Conservation (phyloP, 2,329 filamentous ascomycete genomes). For the Domatiomyces catenatus region DNA sequence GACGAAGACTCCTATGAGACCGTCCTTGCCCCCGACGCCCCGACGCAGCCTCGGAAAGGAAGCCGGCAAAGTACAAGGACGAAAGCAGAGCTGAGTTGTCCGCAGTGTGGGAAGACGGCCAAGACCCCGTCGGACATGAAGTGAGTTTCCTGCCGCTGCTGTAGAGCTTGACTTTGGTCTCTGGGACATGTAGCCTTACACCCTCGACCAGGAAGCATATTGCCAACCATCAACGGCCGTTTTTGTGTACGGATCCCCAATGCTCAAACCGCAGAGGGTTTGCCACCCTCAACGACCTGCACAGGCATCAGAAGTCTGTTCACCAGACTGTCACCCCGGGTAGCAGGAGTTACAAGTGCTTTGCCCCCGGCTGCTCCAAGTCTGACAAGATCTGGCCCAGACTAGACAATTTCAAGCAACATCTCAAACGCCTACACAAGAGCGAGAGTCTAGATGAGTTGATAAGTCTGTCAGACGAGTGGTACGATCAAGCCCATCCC, state of each 20-base stretch:
- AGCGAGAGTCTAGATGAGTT: conserved; percentile 30
- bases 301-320: conserved; percentile 60
- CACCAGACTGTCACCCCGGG: conserved; percentile 37
- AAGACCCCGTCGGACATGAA: conserved; percentile 28
- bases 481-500: not conserved
- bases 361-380: conserved; percentile 38
- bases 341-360: conserved; percentile 45
- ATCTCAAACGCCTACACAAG: conserved; percentile 54
- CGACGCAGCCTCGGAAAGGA: not conserved
- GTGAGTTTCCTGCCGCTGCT: conserved; percentile 18
- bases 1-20: not conserved
- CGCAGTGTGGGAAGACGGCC: not conserved
- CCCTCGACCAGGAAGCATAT: conserved; percentile 51
- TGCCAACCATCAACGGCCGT: conserved; percentile 53
- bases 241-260: conserved; percentile 41
- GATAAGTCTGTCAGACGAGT: not conserved
- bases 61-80: not conserved
- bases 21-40: not conserved
- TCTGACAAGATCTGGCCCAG: conserved; percentile 62
- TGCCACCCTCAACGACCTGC: conserved; percentile 63
- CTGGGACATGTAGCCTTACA: conserved; percentile 3
- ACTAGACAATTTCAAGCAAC: conserved; percentile 72
- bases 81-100: not conserved
- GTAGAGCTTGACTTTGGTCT: not conserved
- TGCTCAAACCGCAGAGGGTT: conserved; percentile 55